Base-by-base conservation (phyloP, 495 filamentous ascomycete species). In the Podospora sp. region DNA sequence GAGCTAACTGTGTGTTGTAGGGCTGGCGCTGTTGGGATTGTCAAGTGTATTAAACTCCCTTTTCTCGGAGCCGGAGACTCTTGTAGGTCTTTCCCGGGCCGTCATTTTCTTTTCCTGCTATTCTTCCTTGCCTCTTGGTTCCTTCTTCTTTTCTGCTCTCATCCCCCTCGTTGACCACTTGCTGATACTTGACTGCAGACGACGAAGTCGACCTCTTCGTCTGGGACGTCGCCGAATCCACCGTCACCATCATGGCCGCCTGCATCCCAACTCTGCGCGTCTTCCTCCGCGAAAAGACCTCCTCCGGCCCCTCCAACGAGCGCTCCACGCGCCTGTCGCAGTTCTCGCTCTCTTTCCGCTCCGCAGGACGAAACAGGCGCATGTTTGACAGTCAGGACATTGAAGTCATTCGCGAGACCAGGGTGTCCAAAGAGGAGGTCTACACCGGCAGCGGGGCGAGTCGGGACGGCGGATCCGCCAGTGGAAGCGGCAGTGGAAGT, bases 221-320 rank as follows among this genome's bases (percentile, higher is more conserved):
- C 21, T 74, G 70, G 72, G 71, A 68, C 16, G 56, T 67, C 7
- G 73, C 73, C 21, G 75, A 79, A 65, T 69, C 73, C 20, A 53
- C 58, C 14, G 72, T 67, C 6, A 76, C 72, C 26, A 78, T 78
- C 60, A 75, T 78, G 68, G 75, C 76, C 9, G 69, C 74, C 9
- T 77, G 72, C 33, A 77, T 79, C 20, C 77, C 77, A 1, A 65
- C 77, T 9, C 52, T 77, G n/a, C 71, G 77, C 21, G 71, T 71
- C 11, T 68, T 77, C 20, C 60, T 77, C 62, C 67, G 65, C 49
- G 71, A 75, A 22, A 55, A 55, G 52, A 55, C 52, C 14, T 22
- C 21, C 21, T 55, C 52, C 20, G n/a, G 52, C 6, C 52, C 52
- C 52, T 55, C 52, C 16, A 14, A 9, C 24, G 52, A 55, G 52